Conservation (phyloP, 768 basidiomycete species). For the Russula brevipes region DNA sequence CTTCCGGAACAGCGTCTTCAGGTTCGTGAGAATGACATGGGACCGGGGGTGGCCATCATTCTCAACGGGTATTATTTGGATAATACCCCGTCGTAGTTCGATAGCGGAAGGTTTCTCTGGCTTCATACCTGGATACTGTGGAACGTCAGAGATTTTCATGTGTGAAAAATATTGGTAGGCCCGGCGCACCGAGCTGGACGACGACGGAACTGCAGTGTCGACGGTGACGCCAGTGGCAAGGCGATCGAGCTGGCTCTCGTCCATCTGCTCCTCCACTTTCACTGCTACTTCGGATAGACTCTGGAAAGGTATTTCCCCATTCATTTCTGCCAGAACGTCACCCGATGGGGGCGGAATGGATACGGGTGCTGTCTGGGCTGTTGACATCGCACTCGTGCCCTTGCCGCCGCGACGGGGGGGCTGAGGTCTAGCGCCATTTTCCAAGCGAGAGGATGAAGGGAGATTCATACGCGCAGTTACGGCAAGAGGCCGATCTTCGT, state of each 20-base stretch:
- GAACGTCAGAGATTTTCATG: conserved; percentile 2
- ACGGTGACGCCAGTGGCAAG: conserved; percentile 78
- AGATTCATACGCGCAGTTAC: conserved; percentile 29
- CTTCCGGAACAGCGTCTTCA: conserved; percentile 95
- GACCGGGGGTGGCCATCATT: conserved; percentile 76
- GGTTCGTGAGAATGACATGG: conserved; percentile 81
- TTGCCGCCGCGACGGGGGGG: conserved; percentile 47
- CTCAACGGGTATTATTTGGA: conserved; percentile 76
- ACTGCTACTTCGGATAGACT: conserved; percentile 48
- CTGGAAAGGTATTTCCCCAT: conserved; percentile 39
- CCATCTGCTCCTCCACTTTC: conserved; percentile 76
- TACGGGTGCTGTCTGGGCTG: conserved; percentile 51
- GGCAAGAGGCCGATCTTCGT: conserved; percentile 32
- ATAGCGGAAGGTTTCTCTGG: conserved; percentile 73
- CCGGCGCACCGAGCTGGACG: conserved; percentile 42
- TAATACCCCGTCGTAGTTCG: conserved; percentile 79
- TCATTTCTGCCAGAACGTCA: conserved; percentile 37
- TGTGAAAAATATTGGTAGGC: not conserved
- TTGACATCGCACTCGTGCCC: conserved; percentile 53
- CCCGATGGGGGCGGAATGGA: conserved; percentile 40
- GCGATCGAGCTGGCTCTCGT: conserved; percentile 68
- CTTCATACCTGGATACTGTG: conserved; percentile 46
- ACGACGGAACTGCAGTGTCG: conserved; percentile 49
- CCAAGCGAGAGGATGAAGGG: conserved; percentile 18
- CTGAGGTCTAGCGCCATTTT: conserved; percentile 28